Evolutionary conservation across 768 basidiomycete genomes (phyloP).

Genomic region (Mycena alexandri): DNA sequence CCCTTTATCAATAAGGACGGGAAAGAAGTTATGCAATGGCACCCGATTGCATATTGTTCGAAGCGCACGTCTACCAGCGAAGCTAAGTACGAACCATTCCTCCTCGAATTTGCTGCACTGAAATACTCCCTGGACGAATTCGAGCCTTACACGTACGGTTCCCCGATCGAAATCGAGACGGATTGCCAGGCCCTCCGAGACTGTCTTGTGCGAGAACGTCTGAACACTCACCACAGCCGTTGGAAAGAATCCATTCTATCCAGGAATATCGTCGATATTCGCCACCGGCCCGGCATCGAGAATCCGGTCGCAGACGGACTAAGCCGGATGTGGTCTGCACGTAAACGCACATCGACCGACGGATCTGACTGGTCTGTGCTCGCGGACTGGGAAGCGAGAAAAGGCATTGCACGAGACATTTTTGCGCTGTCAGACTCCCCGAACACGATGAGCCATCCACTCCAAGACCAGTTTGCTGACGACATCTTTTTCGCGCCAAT

Average conservation of each 20-base stretch:
- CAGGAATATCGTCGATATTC: background rate
- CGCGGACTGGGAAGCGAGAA: constrained; percentile 43
- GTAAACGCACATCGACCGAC: constrained; percentile 21
- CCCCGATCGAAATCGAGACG: background rate
- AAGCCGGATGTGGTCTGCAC: constrained; percentile 36
- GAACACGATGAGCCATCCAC: constrained; percentile 10
- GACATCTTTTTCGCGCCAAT: constrained; percentile 23
- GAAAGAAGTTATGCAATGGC: background rate
- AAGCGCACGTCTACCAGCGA: constrained; percentile 8
- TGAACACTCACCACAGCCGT: background rate
- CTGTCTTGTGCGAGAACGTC: background rate
- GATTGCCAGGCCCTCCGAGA: background rate
- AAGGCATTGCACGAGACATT: constrained; percentile 31
- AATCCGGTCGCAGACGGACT: constrained; percentile 40
- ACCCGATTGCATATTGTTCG: constrained; percentile 11
- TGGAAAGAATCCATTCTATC: background rate
- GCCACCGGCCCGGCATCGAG: constrained; percentile 37
- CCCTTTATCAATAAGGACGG: background rate
- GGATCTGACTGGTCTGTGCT: constrained; percentile 38
- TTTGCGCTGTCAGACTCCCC: background rate
- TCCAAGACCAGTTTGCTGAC: constrained; percentile 25
- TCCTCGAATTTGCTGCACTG: constrained; percentile 4
- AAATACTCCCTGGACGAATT: constrained; percentile 1
- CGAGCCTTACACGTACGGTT: background rate
- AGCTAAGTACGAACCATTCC: background rate